Conservation (phyloP, 176 grass and related monocot genomes). For the Pontederia crassipes region DNA sequence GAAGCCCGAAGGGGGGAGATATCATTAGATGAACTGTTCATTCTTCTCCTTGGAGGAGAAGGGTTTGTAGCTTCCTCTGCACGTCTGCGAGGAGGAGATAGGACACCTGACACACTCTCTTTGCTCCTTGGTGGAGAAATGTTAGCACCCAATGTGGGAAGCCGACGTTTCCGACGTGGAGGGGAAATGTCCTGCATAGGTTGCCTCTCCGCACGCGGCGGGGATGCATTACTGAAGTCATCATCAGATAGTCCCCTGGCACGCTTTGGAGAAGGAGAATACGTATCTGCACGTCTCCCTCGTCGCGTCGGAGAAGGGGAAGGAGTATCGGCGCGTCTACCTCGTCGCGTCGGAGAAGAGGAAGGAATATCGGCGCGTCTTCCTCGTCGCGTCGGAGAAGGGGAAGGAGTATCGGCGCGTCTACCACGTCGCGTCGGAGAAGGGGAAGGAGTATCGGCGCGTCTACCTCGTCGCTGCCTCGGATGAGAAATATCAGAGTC, state of each 20-base stretch:
- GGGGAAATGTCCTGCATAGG: not conserved
- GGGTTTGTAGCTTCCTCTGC: slow-evolving; percentile 3
- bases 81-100: slow-evolving; percentile 19
- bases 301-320: slow-evolving; percentile 27
- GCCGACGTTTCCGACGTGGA: no score
- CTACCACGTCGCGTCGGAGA: slow-evolving; percentile 29
- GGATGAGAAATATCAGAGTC: slow-evolving; percentile 28
- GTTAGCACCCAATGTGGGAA: no score
- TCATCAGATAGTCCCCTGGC: not conserved
- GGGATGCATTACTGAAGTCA: not conserved
- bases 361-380: no score
- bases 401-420: slow-evolving; percentile 21
- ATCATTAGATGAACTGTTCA: not conserved
- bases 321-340: no score
- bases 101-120: slow-evolving; percentile 4
- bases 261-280: slow-evolving; percentile 17
- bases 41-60: slow-evolving; percentile 29
- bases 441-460: not conserved
- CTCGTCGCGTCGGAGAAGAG: no score
- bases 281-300: slow-evolving; percentile 22
- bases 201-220: no score
- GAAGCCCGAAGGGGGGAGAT: not conserved
- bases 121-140: not conserved
- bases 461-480: slow-evolving; percentile 13
- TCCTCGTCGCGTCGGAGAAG: no score